These are phyloP conservation scores for Gypsophila paniculata DNA, from an alignment of 179 eudicot species.

Conservation along the genomic window DNA sequence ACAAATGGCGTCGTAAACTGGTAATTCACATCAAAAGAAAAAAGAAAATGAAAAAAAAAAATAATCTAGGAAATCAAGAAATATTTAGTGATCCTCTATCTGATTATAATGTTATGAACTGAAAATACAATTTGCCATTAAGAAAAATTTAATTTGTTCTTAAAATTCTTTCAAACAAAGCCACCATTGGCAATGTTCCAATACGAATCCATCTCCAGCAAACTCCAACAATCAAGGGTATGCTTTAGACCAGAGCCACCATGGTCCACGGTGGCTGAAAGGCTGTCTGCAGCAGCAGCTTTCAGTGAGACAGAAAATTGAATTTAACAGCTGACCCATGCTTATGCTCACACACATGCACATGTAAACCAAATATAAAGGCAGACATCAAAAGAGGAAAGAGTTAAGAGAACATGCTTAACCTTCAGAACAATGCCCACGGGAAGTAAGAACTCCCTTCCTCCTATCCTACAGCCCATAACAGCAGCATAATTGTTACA, in stretches of 20 bases:
- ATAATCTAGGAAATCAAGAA: not conserved
- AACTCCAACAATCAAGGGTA: not conserved
- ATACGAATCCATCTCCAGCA: not conserved
- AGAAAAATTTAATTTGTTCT: not conserved
- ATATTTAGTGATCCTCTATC: not conserved
- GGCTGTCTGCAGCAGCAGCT: too few species aligned
- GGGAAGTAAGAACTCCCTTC: conserved; percentile 84
- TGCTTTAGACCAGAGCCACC: not conserved
- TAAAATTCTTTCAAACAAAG: not conserved
- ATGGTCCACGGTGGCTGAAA: too few species aligned
- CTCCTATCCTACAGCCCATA: conserved; percentile 55
- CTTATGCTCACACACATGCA: not conserved
- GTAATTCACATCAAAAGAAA: not conserved
- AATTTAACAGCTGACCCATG: not conserved
- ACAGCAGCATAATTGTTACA: not conserved
- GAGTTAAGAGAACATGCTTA: conserved; percentile 1
- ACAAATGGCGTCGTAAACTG: not conserved
- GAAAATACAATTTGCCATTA: not conserved
- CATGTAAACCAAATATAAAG: not conserved
- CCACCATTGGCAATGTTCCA: not conserved
- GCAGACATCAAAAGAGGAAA: not conserved
- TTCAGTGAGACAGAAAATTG: not conserved
- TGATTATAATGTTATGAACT: not conserved
- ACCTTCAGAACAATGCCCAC: conserved; percentile 90
- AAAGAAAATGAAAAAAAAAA: too few species aligned